Evolutionary conservation across 2,329 filamentous ascomycete genomes (phyloP).

Genomic region (Cordyceps javanica): DNA sequence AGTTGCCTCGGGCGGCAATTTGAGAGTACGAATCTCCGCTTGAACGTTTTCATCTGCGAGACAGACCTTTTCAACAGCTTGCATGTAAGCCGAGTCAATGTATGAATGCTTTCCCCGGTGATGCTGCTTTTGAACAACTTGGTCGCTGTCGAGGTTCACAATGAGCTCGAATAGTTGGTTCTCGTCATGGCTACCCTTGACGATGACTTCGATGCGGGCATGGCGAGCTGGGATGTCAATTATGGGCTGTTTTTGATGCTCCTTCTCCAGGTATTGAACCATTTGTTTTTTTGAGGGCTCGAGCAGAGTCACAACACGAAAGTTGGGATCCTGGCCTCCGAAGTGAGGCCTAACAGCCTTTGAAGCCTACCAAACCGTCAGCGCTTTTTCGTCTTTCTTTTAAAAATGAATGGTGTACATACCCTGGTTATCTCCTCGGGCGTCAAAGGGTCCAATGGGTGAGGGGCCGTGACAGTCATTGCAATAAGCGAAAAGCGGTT

Average conservation of each 20-base stretch:
- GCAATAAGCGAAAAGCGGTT: not conserved
- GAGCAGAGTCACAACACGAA: constrained; percentile 43
- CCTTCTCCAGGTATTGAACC: constrained; percentile 36
- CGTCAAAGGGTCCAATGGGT: constrained; percentile 23
- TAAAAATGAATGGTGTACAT: not conserved
- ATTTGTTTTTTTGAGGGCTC: constrained; percentile 45
- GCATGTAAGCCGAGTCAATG: constrained; percentile 43
- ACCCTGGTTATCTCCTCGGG: constrained; percentile 22
- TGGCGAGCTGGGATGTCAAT: constrained; percentile 23
- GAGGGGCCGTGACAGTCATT: constrained; percentile 8
- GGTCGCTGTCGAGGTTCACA: constrained; percentile 22
- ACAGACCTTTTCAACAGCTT: constrained; percentile 40
- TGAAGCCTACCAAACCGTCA: constrained; percentile 17
- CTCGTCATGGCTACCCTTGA: constrained; percentile 11
- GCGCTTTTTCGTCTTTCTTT: not conserved
- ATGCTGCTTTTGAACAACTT: constrained; percentile 22
- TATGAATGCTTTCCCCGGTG: constrained; percentile 38
- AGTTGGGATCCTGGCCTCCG: constrained; percentile 25
- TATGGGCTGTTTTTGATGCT: constrained; percentile 24
- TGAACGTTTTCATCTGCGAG: constrained; percentile 36
- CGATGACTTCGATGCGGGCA: constrained; percentile 34
- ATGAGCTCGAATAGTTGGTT: constrained; percentile 24
- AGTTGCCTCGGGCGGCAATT: constrained; percentile 37
- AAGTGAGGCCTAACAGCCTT: constrained; percentile 20
- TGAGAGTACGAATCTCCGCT: constrained; percentile 33